Evolutionary conservation across 768 basidiomycete genomes (phyloP), one percentile per base, ranked within the genome.

Genomic region (Panellus pusillus): DNA sequence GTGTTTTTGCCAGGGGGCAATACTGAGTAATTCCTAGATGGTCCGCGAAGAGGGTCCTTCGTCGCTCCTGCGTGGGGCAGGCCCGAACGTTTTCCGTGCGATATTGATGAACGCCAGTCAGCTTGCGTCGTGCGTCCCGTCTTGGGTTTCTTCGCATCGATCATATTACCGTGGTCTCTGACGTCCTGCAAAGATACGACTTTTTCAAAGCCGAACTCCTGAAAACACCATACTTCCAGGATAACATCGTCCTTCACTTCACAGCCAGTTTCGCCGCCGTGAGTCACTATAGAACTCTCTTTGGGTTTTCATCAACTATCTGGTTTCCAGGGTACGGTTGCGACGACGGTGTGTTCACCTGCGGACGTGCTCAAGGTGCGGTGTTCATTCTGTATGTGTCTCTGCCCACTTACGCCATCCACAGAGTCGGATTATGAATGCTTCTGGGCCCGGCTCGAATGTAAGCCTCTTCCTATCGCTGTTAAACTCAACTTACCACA

Each of bases 101-200:
- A 65, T 93, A 13, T 69, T 95, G 57, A 94, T 94, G 92, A 95
- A 94, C 68, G 90, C 91, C 44, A 89, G 87, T 72, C 93, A 96
- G 68, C 83, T 95, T 20, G 93, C 91, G 1, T 92, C 91, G 84
- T 91, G 66, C 67, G 89, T 76, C 5, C 29, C 17, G 12, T 38
- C 31, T 28, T 28, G 35, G 15, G 41, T 29, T 32, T 59, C 28
- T 19, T 17, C 13, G 44, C 32, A 43, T 27, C n/a, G n/a, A n/a
- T n/a, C n/a, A n/a, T n/a, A n/a, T n/a, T n/a, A n/a, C 19, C 12
- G 44, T 27, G 11, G 51, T 46, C 49, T 40, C 39, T 31, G 43
- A 18, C 28, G 24, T 20, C 24, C 41, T 28, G 15, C 31, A 20
- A 54, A 91, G 88, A 11, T 96, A 96, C 64, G 93, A 96, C 68